Base-by-base conservation (phyloP, 768 basidiomycete species). In the Phallus indusiatus region DNA sequence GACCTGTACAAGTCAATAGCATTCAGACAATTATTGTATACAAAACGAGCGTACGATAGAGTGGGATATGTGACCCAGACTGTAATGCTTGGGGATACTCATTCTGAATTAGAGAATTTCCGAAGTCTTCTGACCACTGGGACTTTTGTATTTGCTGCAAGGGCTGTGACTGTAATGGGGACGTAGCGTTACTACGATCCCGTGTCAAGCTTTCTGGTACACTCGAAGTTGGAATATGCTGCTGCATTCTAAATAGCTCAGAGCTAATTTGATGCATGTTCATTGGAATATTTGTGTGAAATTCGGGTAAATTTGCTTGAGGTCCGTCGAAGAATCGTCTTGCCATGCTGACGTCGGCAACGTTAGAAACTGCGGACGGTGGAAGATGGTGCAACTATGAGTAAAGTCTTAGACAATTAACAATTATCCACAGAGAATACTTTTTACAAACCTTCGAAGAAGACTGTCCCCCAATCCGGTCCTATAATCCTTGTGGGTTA, bases 381-480 rank as follows among this genome's bases (percentile, higher is more conserved):
- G 90, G 87, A 24, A 93, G 78, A 68, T 88, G 82, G 61, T 86
- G 89, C 22, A 93, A 77, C 90, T 92, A 24, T 16, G 28, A 10
- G 57, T 50, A 48, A 59, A 20, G 18, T 47, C 37, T 55, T 21
- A 48, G 36, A 22, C 16, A 62, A 12, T 24, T 51, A 42, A 35
- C 34, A 17, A 12, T 36, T 14, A 20, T 7, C 7, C 28, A 3
- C 28, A 36, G 12, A 50, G 20, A 42, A 46, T 22, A 22, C 14
- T 1, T 34, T 66, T 81, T n/a, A n/a, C n/a, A 61, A 60, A 89
- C 89, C 64, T 82, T 75, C 47, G 86, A 80, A 9, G 85, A 82
- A 1, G 89, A 90, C 48, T 88, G 79, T 0, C 86, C 88, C 17
- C 81, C 80, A 55, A 86, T 71, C 65, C 86, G 80, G 71, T 92